A percentile compares a stretch with the other conserved stretches of the same genome.
Evolutionary conservation across 139 green algal species (phyloP).

Genomic region (Coelastrella sp.): DNA sequence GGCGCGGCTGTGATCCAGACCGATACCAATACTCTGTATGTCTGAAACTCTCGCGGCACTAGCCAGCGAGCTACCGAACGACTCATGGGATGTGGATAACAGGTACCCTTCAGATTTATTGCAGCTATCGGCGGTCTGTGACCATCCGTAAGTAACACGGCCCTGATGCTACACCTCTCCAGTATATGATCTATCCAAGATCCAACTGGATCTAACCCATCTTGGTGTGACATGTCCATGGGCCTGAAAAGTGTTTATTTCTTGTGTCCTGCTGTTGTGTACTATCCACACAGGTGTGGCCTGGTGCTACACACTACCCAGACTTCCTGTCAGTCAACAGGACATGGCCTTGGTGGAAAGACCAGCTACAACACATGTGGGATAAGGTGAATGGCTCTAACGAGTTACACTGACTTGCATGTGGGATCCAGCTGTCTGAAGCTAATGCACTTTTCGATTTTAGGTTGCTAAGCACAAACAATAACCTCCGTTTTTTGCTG

Average conservation of each 20-base stretch:
- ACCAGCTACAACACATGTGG: conserved; percentile 52
- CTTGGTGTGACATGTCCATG: neutral
- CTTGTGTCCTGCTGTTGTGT: neutral
- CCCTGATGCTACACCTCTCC: neutral
- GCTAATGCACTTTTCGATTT: no score
- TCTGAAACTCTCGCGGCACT: no score
- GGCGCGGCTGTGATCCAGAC: no score
- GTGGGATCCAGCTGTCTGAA: neutral
- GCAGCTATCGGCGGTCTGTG: neutral
- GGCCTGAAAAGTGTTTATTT: no score
- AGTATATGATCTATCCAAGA: neutral
- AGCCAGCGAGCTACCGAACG: no score
- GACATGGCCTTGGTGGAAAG: conserved; percentile 50
- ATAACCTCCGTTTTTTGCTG: no score
- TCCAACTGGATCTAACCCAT: no score
- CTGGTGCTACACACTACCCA: conserved; percentile 77
- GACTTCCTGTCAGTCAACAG: conserved; percentile 68
- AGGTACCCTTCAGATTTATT: no score
- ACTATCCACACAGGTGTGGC: conserved; percentile 73
- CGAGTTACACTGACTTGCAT: no score
- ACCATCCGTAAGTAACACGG: neutral
- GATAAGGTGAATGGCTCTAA: neutral
- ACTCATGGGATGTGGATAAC: no score
- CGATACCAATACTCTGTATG: no score
- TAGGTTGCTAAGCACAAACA: no score